Base-by-base conservation (phyloP, 2,329 filamentous ascomycete species). In the Thelonectria olida region DNA sequence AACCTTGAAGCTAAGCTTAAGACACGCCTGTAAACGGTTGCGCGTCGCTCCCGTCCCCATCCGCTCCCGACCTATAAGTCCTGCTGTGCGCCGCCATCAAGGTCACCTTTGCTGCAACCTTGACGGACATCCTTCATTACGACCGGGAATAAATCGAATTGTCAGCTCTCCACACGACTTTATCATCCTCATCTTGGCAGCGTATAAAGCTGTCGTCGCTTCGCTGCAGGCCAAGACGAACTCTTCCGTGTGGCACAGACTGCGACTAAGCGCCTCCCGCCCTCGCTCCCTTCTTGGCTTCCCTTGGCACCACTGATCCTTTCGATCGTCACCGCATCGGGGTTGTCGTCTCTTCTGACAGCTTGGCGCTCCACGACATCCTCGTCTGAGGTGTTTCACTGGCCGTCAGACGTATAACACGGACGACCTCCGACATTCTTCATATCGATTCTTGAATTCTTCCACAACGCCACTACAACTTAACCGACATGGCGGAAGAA, bases 401-500 rank as follows among this genome's bases (percentile, higher is more conserved):
- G 45, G 36, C 27, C 22, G 28, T 13, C 27, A 45, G 56, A 42
- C 52, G 39, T 49, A 54, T 34, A 51, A 55, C 42, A 49, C 17
- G 22, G 39, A 48, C 39, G 12, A 28, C 17, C 12, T 34, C 36
- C 15, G 13, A 28, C 20, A 51, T 15, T 31, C 20, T 15, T 31
- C 15, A 28, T 10, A 10, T n/a, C 34, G n/a, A 19, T 5, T n/a
- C 23, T 20, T 41, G 12, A 22, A 10, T 9, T 38, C 39, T 47
- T 25, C 44, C 27, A 22, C 51, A 36, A 25, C 39, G 36, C 17
- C 28, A 38, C 47, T 39, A 51, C 34, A 55, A 31, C 47, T 7
- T 12, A 38, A 12, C 31, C 49, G 49, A 50, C 52, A 76, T 76
- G 73, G 73, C 72, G 19, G 74, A 76, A 45, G 63, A 58, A 28